Evolutionary conservation across 805 yeast species (phyloP), one percentile per base, ranked within the genome.

Genomic region (Isabelozyma gotoi): DNA sequence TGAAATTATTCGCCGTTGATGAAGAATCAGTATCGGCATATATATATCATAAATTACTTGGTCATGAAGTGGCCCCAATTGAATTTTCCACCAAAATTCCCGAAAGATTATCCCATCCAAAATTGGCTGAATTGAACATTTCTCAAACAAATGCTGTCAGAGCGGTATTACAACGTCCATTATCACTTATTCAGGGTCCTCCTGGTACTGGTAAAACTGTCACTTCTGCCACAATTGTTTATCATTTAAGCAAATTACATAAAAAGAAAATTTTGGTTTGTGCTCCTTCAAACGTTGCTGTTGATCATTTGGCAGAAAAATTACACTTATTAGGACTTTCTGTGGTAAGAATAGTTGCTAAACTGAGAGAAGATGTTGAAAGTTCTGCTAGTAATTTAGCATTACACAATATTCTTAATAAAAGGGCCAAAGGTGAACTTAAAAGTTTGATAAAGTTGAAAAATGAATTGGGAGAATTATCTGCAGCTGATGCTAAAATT

Each of bases 231-330:
- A 84, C 96, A 0, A 87, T 91, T 45, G 79, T 90, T 21, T 84
- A 87, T 53, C 96, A 88, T 55, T 67, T 89, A 42, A 73, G 82
- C 2, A 78, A 80, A 45, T 57, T 82, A 47, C 80, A 78, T 52
- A 78, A 78, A 43, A 82, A 80, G 38, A 78, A 80, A 48, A 81
- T 90, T 7, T 72, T 91, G 33, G 97, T 90, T 2, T 88, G 96
- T 72, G 97, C 97, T 3, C 97, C 97, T 17, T 90, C 96, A 16
- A 91, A 91, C 63, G 92, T 91, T 39, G 97, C 97, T 0, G 96
- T 88, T 24, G 97, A 91, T 62, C 96, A 91, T 67, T 73, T 91
- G 43, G 88, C 96, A 2, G 76, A 75, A 7, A 85, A 90, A 54
- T 70, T 91, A 34, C 77, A 81, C 42, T 60, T 64, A n/a, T 62